These are phyloP conservation scores for Neospermospora avenae DNA, from an alignment of 2,329 filamentous ascomycete genomes.

Conservation along the genomic window DNA sequence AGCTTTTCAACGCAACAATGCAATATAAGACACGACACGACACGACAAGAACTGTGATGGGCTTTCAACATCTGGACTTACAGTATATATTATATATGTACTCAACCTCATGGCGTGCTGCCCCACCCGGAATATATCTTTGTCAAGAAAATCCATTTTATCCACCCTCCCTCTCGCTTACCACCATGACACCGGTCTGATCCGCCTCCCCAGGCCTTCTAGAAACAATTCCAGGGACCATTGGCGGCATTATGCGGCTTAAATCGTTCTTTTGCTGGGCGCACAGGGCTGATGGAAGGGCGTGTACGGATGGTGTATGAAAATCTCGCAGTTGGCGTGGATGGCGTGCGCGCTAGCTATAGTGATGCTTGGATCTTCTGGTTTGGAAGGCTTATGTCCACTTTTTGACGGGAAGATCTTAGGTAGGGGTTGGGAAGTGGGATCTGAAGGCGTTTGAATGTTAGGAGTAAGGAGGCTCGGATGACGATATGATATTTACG, in stretches of 20 bases:
- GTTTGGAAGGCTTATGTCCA: not conserved
- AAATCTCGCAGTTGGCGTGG: not conserved
- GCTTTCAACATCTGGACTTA: not conserved
- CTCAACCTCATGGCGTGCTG: not conserved
- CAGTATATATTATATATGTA: not conserved
- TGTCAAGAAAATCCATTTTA: not conserved
- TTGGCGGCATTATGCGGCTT: not conserved
- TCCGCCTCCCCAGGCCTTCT: not conserved
- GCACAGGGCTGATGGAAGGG: not conserved
- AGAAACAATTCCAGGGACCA: not conserved
- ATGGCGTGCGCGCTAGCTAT: conserved; percentile 5
- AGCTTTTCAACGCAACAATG: too few relatives aligned
- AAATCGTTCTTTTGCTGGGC: not conserved
- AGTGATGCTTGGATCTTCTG: not conserved
- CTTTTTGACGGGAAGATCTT: not conserved
- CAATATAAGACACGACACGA: too few relatives aligned
- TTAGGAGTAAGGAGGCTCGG: too few relatives aligned
- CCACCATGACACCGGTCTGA: not conserved
- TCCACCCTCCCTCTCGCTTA: not conserved
- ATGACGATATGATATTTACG: too few relatives aligned
- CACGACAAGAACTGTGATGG: too few relatives aligned
- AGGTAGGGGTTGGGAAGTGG: not conserved
- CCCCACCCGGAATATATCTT: not conserved
- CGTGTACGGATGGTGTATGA: not conserved
- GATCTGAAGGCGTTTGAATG: too few relatives aligned